Evolutionary conservation across 495 filamentous ascomycete species (phyloP).

Genomic region (Xylaria venustula): DNA sequence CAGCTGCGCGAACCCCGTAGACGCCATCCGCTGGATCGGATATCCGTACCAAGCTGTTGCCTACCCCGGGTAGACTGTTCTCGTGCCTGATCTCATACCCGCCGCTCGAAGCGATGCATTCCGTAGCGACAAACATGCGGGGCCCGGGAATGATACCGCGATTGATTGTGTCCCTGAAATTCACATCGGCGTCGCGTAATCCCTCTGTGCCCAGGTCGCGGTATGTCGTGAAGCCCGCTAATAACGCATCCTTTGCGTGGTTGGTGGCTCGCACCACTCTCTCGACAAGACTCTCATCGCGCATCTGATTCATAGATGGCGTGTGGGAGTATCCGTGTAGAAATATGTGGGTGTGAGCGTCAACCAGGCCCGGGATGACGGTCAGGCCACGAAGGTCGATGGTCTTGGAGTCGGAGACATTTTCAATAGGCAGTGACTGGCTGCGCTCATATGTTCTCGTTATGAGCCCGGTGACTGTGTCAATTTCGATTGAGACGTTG

Average conservation of each 20-base stretch:
- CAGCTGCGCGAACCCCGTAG: constrained; percentile 42
- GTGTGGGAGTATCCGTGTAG: constrained; percentile 49
- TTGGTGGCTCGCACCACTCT: constrained; percentile 50
- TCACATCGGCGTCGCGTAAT: constrained; percentile 43
- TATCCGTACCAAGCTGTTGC: constrained; percentile 34
- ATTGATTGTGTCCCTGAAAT: constrained; percentile 46
- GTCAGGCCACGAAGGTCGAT: constrained; percentile 49
- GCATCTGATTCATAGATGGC: constrained; percentile 44
- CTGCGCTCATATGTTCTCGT: constrained; percentile 31
- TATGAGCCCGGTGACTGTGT: constrained; percentile 43
- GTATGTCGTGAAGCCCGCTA: constrained; percentile 56
- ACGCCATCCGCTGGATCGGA: constrained; percentile 47
- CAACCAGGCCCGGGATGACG: constrained; percentile 52
- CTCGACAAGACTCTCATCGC: constrained; percentile 49
- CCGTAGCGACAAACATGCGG: constrained; percentile 51
- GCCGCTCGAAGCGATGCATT: constrained; percentile 46
- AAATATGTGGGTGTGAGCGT: constrained; percentile 55
- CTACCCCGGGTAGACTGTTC: constrained; percentile 31
- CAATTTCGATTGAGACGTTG: constrained; percentile 40
- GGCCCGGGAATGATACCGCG: constrained; percentile 52
- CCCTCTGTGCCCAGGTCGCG: constrained; percentile 54
- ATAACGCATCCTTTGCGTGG: constrained; percentile 47
- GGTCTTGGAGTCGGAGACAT: constrained; percentile 8
- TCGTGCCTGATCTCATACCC: constrained; percentile 50
- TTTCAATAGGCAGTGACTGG: constrained; percentile 12